Evolutionary conservation across 2,329 filamentous ascomycete genomes (phyloP).

Genomic region (Colletotrichum sp.): DNA sequence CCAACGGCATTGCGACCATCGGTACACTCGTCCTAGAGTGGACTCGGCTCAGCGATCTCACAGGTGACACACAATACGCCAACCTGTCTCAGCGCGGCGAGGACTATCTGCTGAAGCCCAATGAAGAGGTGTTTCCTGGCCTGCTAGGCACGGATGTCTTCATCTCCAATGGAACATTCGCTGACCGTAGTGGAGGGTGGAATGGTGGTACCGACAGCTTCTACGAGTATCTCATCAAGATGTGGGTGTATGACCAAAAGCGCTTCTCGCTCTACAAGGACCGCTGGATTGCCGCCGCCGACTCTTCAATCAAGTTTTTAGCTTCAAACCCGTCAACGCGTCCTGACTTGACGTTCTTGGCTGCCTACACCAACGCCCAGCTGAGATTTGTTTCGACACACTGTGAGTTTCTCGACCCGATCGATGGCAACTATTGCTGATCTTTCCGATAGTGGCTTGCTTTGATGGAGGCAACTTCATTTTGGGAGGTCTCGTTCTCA

Average conservation of each 20-base stretch:
- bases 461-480: slow-evolving; percentile 89
- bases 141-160: slow-evolving; percentile 73
- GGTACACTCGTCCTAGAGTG: slow-evolving; percentile 86
- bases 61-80: slow-evolving; percentile 70
- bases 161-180: slow-evolving; percentile 69
- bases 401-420: slow-evolving; percentile 38
- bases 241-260: slow-evolving; percentile 78
- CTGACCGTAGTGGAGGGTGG: slow-evolving; percentile 75
- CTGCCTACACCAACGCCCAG: slow-evolving; percentile 55
- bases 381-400: slow-evolving; percentile 54
- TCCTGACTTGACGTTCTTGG: slow-evolving; percentile 73
- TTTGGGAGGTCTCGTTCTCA: slow-evolving; percentile 75
- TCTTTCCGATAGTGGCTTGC: slow-evolving; percentile 68
- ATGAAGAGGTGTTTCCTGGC: slow-evolving; percentile 77
- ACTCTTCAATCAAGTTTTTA: slow-evolving; percentile 78
- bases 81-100: slow-evolving; percentile 71
- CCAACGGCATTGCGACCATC: slow-evolving; percentile 77
- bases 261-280: slow-evolving; percentile 72
- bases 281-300: slow-evolving; percentile 76
- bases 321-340: slow-evolving; percentile 65
- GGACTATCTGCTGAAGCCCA: slow-evolving; percentile 70
- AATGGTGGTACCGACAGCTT: slow-evolving; percentile 78
- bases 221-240: slow-evolving; percentile 92
- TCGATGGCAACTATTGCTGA: slow-evolving; percentile 24
- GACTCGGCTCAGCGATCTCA: slow-evolving; percentile 79